Evolutionary conservation across 2,329 filamentous ascomycete genomes (phyloP), one percentile per base, ranked within the genome.

Genomic region (Phyllosticta citriasiana): DNA sequence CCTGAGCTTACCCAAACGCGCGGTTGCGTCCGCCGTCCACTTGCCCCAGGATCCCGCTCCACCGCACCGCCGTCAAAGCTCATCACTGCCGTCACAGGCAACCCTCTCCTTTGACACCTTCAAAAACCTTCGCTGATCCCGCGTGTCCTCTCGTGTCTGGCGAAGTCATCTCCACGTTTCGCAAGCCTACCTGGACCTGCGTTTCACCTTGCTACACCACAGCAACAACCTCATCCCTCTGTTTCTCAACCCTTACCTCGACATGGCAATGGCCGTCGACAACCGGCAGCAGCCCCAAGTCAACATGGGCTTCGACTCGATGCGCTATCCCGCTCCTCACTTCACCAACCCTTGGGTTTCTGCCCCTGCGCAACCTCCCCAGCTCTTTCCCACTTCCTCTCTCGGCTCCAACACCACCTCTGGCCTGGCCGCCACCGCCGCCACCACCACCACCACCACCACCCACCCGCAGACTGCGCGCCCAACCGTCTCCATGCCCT

Each of bases 261-360:
- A 30, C 66, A 96, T 96, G 91, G 94, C 91, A 79, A 96, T 96
- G 91, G 89, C 92, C 76, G 85, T 96, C 80, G 91, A 96, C 79
- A 85, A 86, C 71, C 89, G 91, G 76, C 91, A 93, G 78, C 89
- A 80, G 67, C 67, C 72, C 66, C 75, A 75, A 86, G 78, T 89
- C 83, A 84, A 82, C 73, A 82, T 96, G 79, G 85, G 84, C 75
- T 94, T 93, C 80, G 89, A 93, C 74, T 82, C 84, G 74, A 86
- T 91, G 81, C 85, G 88, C 68, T 91, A 89, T 76, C 76, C 79
- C 63, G 74, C 76, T 67, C 85, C 88, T 66, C 88, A 94, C 66
- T 97, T 97, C 79, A 91, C 88, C 70, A 94, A 97, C 75, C 91
- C 91, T 52, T 97, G 92, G 92, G 80, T 80, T 55, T 83, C 89